Evolutionary conservation across 495 filamentous ascomycete species (phyloP).

Genomic region (Cudoniella acicularis): DNA sequence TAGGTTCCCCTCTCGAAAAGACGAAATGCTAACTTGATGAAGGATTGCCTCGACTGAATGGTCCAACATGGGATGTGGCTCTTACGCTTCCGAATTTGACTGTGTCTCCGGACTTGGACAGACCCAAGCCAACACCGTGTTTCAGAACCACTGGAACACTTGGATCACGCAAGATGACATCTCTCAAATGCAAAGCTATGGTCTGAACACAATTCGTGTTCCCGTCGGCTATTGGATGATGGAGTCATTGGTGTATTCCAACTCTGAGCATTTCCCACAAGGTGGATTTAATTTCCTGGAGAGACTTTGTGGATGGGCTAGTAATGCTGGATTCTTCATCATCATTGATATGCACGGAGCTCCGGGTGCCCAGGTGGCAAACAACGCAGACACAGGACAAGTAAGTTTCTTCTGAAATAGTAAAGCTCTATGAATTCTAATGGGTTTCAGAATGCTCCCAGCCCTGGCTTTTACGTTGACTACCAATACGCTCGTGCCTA

Average conservation of each 20-base stretch:
- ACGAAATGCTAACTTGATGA: too few species aligned
- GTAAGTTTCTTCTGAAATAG: conserved; percentile 21
- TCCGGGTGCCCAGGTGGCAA: conserved; percentile 50
- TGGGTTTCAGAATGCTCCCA: conserved; percentile 27
- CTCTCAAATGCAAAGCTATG: conserved; percentile 45
- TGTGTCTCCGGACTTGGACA: conserved; percentile 55
- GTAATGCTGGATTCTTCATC: conserved; percentile 53
- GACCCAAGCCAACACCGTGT: conserved; percentile 46
- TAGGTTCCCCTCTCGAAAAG: too few species aligned
- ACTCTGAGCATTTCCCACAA: conserved; percentile 54
- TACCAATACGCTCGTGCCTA: conserved; percentile 56
- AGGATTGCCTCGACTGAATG: conserved; percentile 48
- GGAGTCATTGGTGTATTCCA: conserved; percentile 50
- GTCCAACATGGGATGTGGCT: conserved; percentile 52
- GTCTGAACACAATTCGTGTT: conserved; percentile 60
- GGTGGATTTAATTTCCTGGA: conserved; percentile 53
- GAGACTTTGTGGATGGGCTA: conserved; percentile 51
- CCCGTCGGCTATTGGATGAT: conserved; percentile 63
- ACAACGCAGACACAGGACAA: conserved; percentile 55
- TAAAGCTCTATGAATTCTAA: too few species aligned
- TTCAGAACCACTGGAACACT: conserved; percentile 53
- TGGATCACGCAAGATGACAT: conserved; percentile 59
- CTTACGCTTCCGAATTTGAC: conserved; percentile 49
- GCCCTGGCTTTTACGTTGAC: conserved; percentile 50
- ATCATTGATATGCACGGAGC: conserved; percentile 65